These are phyloP conservation scores for Fusarium odoratissimum DNA, from an alignment of 2,329 filamentous ascomycete genomes.

Conservation along the genomic window DNA sequence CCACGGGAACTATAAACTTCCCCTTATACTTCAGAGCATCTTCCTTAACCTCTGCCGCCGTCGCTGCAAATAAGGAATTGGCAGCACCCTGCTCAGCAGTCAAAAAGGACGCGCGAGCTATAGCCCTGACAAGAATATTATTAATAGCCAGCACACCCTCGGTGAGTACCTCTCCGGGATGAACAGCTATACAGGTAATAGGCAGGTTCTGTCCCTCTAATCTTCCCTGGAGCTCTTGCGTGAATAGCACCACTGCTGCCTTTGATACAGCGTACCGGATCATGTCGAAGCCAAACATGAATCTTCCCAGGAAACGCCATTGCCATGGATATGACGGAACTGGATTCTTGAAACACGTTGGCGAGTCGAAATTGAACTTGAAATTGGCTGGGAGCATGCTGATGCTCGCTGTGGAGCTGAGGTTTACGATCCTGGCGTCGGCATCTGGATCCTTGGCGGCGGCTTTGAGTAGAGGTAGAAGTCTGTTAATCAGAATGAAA, in stretches of 20 bases:
- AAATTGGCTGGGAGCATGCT: not conserved
- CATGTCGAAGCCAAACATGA: not conserved
- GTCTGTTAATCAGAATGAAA: not conserved
- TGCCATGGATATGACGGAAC: accelerated
- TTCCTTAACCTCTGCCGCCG: accelerated
- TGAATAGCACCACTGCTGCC: accelerated
- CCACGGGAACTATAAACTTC: not conserved
- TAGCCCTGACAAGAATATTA: accelerated
- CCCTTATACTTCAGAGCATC: not conserved
- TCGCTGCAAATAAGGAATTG: not conserved
- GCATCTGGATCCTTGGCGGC: accelerated
- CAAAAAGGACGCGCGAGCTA: accelerated
- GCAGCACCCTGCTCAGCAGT: not conserved
- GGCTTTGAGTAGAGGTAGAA: not conserved
- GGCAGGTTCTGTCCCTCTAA: accelerated
- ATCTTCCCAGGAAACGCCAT: not conserved
- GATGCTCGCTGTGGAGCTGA: accelerated
- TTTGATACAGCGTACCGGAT: accelerated
- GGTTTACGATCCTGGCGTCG: not conserved
- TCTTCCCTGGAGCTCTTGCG: accelerated
- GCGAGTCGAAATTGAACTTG: not conserved
- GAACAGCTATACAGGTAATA: not conserved
- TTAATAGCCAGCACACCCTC: not conserved
- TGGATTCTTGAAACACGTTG: accelerated
- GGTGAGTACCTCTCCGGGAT: not conserved